These are phyloP conservation scores for Penicillium brevicompactum DNA, from an alignment of 2,329 filamentous ascomycete species.

Conservation along the genomic window DNA sequence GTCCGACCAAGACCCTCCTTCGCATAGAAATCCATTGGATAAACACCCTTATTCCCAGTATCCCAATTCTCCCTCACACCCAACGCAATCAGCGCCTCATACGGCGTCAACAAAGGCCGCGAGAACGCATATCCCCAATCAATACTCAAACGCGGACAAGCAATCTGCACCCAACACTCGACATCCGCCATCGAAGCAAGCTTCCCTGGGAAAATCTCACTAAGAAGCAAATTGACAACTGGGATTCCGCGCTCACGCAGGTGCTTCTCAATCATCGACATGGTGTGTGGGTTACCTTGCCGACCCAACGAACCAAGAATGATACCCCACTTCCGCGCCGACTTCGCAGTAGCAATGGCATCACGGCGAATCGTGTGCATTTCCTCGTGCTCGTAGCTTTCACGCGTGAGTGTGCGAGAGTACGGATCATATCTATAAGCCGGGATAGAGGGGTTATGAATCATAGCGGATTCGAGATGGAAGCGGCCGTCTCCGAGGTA, in stretches of 20 bases:
- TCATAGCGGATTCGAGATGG: conserved; percentile 98
- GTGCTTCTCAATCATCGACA: conserved; percentile 79
- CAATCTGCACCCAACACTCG: conserved; percentile 97
- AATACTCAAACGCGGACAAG: conserved; percentile 93
- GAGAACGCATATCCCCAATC: conserved; percentile 99
- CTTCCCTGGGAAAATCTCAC: conserved; percentile 96
- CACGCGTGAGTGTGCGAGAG: conserved; percentile 84
- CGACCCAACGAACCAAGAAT: conserved; percentile 90
- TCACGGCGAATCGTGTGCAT: conserved; percentile 79
- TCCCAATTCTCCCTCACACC: conserved; percentile 77
- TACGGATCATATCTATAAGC: conserved; percentile 98
- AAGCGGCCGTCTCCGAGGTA: conserved; percentile 93
- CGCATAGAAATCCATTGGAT: conserved; percentile 98
- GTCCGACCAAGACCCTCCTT: conserved; percentile 87
- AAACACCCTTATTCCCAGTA: conserved; percentile 63
- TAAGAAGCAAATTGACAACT: conserved; percentile 81
- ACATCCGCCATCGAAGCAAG: conserved; percentile 90
- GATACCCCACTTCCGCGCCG: conserved; percentile 86
- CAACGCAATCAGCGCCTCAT: conserved; percentile 90
- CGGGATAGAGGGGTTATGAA: conserved; percentile 87
- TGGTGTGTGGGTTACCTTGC: conserved; percentile 93
- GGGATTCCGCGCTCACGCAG: conserved; percentile 73
- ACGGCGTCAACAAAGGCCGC: conserved; percentile 83
- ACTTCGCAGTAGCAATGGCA: conserved; percentile 74
- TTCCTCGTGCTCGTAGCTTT: conserved; percentile 88